Percentiles rank a stretch among this genome's conserved stretches.
Evolutionary conservation across 306 rosid species (phyloP).

Genomic region (Malus fusca): DNA sequence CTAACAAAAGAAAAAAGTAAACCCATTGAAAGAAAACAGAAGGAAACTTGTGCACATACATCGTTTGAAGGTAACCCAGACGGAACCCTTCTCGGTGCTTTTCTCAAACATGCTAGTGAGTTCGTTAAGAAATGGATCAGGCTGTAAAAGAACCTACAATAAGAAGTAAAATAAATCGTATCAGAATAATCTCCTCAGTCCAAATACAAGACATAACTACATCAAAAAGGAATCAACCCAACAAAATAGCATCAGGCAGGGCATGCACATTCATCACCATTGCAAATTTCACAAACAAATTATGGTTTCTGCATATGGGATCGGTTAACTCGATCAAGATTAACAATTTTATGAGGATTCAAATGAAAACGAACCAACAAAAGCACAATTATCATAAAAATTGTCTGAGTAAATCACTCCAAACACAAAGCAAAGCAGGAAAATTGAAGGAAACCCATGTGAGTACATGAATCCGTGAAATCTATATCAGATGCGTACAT

Average conservation of each 20-base stretch:
- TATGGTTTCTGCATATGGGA: neutral
- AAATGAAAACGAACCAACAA: neutral
- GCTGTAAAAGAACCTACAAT: conserved; percentile 71
- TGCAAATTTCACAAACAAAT: neutral
- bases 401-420: neutral
- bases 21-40: neutral
- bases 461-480: neutral
- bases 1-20: neutral
- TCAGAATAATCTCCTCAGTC: neutral
- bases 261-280: neutral
- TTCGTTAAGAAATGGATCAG: conserved; percentile 92
- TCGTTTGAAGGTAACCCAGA: conserved; percentile 96
- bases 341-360: neutral
- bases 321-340: neutral
- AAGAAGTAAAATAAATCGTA: neutral
- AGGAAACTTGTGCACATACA: conserved; percentile 36
- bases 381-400: neutral
- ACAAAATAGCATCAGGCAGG: neutral
- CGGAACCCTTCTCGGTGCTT: conserved; percentile 72
- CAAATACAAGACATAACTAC: neutral
- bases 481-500: neutral
- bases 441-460: neutral
- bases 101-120: conserved; percentile 90
- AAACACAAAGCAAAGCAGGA: neutral
- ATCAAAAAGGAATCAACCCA: neutral